Percentiles rank a stretch among this genome's conserved stretches.
These are phyloP conservation scores for Pseudonectria foliicola DNA, from an alignment of 2,329 filamentous ascomycete genomes.

Conservation along the genomic window DNA sequence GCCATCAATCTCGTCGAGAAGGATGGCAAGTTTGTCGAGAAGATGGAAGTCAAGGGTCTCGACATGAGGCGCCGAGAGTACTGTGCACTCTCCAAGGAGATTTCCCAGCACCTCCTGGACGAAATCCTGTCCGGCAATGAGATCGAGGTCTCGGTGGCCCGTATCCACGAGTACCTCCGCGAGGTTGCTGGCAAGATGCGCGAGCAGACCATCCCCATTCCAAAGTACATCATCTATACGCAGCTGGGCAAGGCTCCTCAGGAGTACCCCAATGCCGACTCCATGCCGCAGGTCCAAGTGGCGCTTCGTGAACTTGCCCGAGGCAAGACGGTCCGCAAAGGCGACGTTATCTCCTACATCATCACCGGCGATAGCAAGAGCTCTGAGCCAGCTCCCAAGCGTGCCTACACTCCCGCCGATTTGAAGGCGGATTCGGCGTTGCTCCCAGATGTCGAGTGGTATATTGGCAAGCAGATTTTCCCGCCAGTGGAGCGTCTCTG, in stretches of 20 bases:
- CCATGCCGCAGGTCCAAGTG: conserved; percentile 96
- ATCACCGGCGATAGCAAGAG: conserved; percentile 68
- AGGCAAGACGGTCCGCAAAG: conserved; percentile 82
- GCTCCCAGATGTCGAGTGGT: conserved; percentile 91
- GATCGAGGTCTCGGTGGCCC: conserved; percentile 75
- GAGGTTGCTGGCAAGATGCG: conserved; percentile 84
- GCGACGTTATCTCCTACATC: conserved; percentile 94
- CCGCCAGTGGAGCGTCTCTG: conserved; percentile 96
- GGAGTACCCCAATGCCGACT: conserved; percentile 89
- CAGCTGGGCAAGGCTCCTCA: conserved; percentile 91
- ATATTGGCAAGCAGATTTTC: conserved; percentile 96
- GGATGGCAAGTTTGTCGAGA: conserved; percentile 84
- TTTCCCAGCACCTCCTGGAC: conserved; percentile 82
- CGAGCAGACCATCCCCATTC: conserved; percentile 61
- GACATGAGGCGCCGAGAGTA: conserved; percentile 98
- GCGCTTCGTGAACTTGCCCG: conserved; percentile 80
- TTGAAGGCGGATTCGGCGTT: conserved; percentile 68
- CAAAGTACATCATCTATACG: conserved; percentile 96
- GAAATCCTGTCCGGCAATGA: conserved; percentile 94
- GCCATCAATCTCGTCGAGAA: conserved; percentile 88
- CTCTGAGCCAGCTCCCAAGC: conserved; percentile 71
- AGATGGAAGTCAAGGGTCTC: conserved; percentile 95
- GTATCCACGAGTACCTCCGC: conserved; percentile 88
- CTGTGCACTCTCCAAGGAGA: conserved; percentile 90
- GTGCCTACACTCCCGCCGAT: conserved; percentile 81